A percentile compares a stretch with the other conserved stretches of the same genome.
Conservation (phyloP, 2,329 filamentous ascomycete species). For the Aspergillus pseudoterreus region DNA sequence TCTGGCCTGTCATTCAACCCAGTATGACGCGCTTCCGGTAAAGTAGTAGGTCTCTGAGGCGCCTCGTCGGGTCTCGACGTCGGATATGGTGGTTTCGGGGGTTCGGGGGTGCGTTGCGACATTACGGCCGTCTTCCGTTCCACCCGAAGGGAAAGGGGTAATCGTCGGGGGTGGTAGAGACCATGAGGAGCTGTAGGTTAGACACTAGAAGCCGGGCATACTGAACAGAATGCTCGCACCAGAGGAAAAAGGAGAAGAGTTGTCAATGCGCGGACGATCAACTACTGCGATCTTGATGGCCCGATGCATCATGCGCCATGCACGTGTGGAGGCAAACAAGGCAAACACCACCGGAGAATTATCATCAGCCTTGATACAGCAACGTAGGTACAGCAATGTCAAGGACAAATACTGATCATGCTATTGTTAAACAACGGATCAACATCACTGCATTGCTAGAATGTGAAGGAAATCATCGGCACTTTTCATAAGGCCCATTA, state of each 20-base stretch:
- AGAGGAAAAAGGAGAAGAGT: background rate
- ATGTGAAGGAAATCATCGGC: background rate
- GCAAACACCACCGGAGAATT: conserved; percentile 15
- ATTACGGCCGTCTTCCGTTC: conserved; percentile 21
- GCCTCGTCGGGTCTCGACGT: conserved; percentile 14
- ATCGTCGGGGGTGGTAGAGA: conserved; percentile 12
- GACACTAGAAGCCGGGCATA: conserved; percentile 4
- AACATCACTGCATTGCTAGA: background rate
- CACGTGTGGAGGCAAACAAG: conserved; percentile 18
- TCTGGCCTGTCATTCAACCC: conserved; percentile 17
- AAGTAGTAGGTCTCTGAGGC: background rate
- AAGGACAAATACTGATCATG: no score
- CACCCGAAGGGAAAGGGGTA: conserved; percentile 18
- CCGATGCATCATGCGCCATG: conserved; percentile 8
- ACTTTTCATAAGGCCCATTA: background rate
- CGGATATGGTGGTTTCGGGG: conserved; percentile 10
- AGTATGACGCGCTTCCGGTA: background rate
- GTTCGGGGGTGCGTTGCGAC: conserved; percentile 19
- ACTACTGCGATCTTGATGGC: background rate
- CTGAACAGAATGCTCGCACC: background rate
- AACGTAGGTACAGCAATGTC: no score
- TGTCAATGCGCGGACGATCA: background rate
- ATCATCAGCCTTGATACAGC: background rate
- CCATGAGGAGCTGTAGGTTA: conserved; percentile 17
- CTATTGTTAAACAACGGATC: background rate